These are phyloP conservation scores for Davidsoniella eucalypti DNA, from an alignment of 2,329 filamentous ascomycete species.

Conservation along the genomic window DNA sequence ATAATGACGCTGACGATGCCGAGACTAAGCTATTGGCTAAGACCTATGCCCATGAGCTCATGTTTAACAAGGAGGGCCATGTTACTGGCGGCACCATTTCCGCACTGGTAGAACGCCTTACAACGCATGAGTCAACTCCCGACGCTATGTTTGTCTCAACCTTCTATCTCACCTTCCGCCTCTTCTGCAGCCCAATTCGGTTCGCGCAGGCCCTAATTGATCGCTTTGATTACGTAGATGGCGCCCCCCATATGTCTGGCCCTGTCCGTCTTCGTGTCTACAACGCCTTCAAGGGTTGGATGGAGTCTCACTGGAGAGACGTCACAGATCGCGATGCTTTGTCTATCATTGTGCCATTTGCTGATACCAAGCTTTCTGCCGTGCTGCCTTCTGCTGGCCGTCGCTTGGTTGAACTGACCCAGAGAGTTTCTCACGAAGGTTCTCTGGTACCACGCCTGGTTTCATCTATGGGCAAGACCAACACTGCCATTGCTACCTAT, in stretches of 20 bases:
- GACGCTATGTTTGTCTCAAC: constrained; percentile 84
- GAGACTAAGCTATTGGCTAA: constrained; percentile 79
- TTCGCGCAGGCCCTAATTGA: constrained; percentile 74
- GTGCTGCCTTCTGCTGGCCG: constrained; percentile 62
- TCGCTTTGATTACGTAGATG: constrained; percentile 79
- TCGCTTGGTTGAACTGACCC: constrained; percentile 61
- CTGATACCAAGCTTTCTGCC: constrained; percentile 49
- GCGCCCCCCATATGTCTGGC: constrained; percentile 54
- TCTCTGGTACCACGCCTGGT: constrained; percentile 68
- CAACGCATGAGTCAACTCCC: constrained; percentile 80
- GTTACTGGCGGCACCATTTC: constrained; percentile 84
- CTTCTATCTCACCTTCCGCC: constrained; percentile 89
- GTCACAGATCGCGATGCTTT: constrained; percentile 65
- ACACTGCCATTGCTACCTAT: constrained; percentile 50
- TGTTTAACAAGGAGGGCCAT: constrained; percentile 86
- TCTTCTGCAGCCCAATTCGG: constrained; percentile 69
- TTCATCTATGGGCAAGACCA: constrained; percentile 79
- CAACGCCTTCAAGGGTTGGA: constrained; percentile 93
- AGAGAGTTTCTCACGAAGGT: constrained; percentile 59
- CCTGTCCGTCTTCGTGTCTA: constrained; percentile 84
- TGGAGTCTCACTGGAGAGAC: constrained; percentile 88
- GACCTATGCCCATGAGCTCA: constrained; percentile 78
- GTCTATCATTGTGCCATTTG: constrained; percentile 61
- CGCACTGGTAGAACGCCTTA: constrained; percentile 85
- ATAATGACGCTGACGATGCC: constrained; percentile 61